Evolutionary conservation across 768 basidiomycete genomes (phyloP).

Genomic region (Russula sp.): DNA sequence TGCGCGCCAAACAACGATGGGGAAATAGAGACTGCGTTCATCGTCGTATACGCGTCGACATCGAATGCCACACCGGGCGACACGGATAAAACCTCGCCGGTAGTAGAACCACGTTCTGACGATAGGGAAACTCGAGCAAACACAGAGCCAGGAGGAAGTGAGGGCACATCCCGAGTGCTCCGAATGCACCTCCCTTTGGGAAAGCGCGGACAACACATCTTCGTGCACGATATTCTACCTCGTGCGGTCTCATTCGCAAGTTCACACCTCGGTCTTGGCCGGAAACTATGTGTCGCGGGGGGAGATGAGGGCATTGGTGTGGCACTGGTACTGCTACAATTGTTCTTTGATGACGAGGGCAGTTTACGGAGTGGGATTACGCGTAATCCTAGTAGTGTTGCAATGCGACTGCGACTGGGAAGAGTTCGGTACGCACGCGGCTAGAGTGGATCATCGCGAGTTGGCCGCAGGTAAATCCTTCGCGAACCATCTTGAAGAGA

Average conservation of each 20-base stretch:
- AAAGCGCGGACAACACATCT: conserved; percentile 53
- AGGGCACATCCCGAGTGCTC: conserved; percentile 22
- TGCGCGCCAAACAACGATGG: neutral
- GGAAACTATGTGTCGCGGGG: conserved; percentile 53
- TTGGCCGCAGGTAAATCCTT: conserved; percentile 75
- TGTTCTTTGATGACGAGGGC: conserved; percentile 58
- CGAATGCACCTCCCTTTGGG: conserved; percentile 40
- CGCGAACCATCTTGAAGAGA: conserved; percentile 73
- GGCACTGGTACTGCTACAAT: conserved; percentile 53
- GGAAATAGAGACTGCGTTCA: conserved; percentile 32
- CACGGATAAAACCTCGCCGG: neutral
- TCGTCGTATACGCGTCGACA: conserved; percentile 34
- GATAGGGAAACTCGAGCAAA: neutral
- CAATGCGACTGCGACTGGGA: conserved; percentile 39
- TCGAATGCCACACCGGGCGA: neutral
- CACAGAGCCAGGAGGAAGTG: neutral
- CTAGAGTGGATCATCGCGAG: conserved; percentile 86
- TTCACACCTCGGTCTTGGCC: conserved; percentile 39
- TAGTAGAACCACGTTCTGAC: neutral
- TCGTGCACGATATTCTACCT: conserved; percentile 51
- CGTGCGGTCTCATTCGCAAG: conserved; percentile 47
- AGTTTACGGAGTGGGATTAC: neutral
- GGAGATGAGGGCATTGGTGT: conserved; percentile 65
- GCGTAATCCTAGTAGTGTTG: neutral
- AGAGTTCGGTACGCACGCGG: conserved; percentile 63